Evolutionary conservation across 2,329 filamentous ascomycete genomes (phyloP), one percentile per base, ranked within the genome.

Genomic region (Leptographium procerum): DNA sequence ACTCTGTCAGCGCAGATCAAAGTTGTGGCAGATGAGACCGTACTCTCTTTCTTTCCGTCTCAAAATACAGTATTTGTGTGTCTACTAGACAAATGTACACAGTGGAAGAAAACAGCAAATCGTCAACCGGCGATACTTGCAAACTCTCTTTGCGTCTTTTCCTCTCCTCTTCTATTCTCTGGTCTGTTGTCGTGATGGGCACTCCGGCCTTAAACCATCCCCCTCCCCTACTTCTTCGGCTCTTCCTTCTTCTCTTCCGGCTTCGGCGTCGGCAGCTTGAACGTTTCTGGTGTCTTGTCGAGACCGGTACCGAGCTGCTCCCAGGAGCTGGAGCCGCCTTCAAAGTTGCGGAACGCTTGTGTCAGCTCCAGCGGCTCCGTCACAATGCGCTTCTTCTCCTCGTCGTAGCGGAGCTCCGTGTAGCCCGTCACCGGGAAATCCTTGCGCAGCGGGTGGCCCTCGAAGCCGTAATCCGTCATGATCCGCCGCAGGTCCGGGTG

Each of bases 381-480:
- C 61, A 99, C 92, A 70, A 99, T 96, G 62, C 94, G 85, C 85
- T 99, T 99, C 88, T 66, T 99, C 82, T 99, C 95, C 77, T 99
- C 94, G 66, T 99, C 94, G 70, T 95, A 99, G 69, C 94, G 83
- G 65, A 99, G 87, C 78, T 99, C 95, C 36, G 94, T 99, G 78
- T 99, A 99, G 53, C 94, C 94, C 2, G 94, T 96, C 71, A 99
- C 77, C 26, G 94, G 94, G 78, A 99, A 99, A 71, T 99, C 94
- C 78, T 99, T 99, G 70, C 95, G 84, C 70, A 99, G 77, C 48
- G 94, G 94, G 76, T 99, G 94, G 57, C 94, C 94, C 72, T 99
- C 95, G 69, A 99, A 99, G 57, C 94, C 94, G 73, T 99, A 99
- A 73, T 99, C 94, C 64, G 94, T 99, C 92, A 99, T 95, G 77